Base-by-base conservation (phyloP, 2,329 filamentous ascomycete species). In the Cladosporium phlei region DNA sequence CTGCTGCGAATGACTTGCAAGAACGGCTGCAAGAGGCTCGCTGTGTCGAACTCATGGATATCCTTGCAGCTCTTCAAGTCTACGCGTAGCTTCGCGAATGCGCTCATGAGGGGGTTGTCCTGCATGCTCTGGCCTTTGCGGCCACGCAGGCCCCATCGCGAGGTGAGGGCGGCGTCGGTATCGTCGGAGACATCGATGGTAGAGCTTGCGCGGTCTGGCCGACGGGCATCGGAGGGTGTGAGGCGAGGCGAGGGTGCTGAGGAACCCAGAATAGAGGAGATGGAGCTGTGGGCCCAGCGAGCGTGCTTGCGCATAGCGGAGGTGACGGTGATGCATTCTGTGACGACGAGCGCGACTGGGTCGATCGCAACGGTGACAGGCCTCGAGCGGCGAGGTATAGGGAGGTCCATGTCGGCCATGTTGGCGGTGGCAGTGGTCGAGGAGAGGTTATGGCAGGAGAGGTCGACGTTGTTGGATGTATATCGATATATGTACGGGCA, bases 261-360 rank as follows among this genome's bases (percentile, higher is more conserved):
- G 28, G 25, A 37, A 38, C 93, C 93, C 24, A 98, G 76, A 51
- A 98, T 98, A 44, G 91, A 91, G 28, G 93, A 89, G 34, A 98
- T 93, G 4, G 90, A 96, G 10, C 90, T 95, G 66, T 97, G 90
- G 38, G 89, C 88, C 76, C 91, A 97, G 55, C 93, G 86, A 54
- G 89, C 86, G 78, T 96, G 85, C 72, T 98, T 98, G 62, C 95
- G 90, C 79, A 98, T 96, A 51, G 90, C 89, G 52, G 91, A 96
- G 11, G 93, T 97, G 70, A 98, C 91, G 35, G 90, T 91, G 64
- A 97, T 97, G 69, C 93, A 98, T 82, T 98, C 93, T 69, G 91
- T 95, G 53, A 95, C 95, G 55, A 98, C 89, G 59, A 98, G 75
- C 38, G 64, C 61, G 25, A 65, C 61, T 5, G 63, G 64, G 50